These are phyloP conservation scores for Phytophthora pseudosyringae DNA, from an alignment of 352 stramenopile species.

Conservation along the genomic window DNA sequence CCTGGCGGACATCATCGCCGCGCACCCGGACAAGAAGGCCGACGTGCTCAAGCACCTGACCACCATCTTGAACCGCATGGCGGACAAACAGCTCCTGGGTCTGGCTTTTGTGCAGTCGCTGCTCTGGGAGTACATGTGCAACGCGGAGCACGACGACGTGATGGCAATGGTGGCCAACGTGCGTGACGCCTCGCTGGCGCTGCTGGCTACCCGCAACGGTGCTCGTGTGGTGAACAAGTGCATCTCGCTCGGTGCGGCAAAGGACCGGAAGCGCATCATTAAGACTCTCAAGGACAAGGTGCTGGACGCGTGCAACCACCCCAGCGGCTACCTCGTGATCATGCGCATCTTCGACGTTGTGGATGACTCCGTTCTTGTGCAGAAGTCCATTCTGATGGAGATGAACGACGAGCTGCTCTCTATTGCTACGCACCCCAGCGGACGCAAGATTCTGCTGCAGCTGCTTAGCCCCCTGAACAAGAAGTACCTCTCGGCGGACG, in stretches of 20 bases:
- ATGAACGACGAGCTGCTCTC: slow-evolving; percentile 79
- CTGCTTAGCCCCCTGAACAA: slow-evolving; percentile 81
- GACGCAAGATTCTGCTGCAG: slow-evolving; percentile 83
- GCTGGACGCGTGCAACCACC: slow-evolving; percentile 89
- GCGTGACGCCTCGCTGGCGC: slow-evolving; percentile 81
- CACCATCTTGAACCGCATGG: slow-evolving; percentile 84
- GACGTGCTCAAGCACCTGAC: slow-evolving; percentile 79
- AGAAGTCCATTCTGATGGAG: slow-evolving; percentile 89
- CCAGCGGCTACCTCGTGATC: slow-evolving; percentile 91
- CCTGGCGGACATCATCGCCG: slow-evolving; percentile 68
- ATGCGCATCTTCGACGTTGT: slow-evolving; percentile 90
- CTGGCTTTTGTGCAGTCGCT: slow-evolving; percentile 90
- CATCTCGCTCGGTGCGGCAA: slow-evolving; percentile 80
- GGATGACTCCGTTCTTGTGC: slow-evolving; percentile 91
- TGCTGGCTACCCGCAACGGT: slow-evolving; percentile 89
- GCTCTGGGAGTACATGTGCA: slow-evolving; percentile 90
- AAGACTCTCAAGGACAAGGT: slow-evolving; percentile 93
- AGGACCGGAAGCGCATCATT: slow-evolving; percentile 93
- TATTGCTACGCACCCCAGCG: slow-evolving; percentile 74
- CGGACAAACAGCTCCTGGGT: slow-evolving; percentile 89
- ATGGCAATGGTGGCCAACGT: slow-evolving; percentile 89
- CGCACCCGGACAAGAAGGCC: slow-evolving; percentile 71
- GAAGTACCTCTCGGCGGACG: slow-evolving; percentile 85
- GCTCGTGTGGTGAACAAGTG: slow-evolving; percentile 89
- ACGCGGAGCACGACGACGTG: slow-evolving; percentile 80